Evolutionary conservation across 1,139 yeast genomes (phyloP).

Genomic region (Yamadazyma sp.): DNA sequence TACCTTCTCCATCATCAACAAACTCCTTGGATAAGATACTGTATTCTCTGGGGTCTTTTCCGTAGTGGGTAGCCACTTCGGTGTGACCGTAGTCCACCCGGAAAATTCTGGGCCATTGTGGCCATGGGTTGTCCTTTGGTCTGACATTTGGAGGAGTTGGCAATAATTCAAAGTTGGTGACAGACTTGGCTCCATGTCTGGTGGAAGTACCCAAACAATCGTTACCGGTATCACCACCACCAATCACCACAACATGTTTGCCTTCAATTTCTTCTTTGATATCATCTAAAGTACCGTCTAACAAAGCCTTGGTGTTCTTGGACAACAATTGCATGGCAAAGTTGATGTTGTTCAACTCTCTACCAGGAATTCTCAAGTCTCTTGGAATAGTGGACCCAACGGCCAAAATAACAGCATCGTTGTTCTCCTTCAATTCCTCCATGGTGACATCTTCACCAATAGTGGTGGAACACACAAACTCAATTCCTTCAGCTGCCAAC

Average conservation of each 20-base stretch:
- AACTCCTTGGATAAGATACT: constrained; percentile 94
- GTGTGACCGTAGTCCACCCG: constrained; percentile 97
- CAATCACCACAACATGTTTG: constrained; percentile 92
- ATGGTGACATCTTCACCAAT: constrained; percentile 81
- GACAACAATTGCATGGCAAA: constrained; percentile 93
- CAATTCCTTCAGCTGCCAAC: constrained; percentile 87
- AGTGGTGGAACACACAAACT: constrained; percentile 71
- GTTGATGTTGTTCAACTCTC: constrained; percentile 85
- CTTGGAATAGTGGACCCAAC: constrained; percentile 97
- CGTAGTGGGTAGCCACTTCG: constrained; percentile 92
- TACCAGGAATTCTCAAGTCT: constrained; percentile 91
- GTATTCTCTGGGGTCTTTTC: constrained; percentile 96
- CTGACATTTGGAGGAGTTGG: constrained; percentile 89
- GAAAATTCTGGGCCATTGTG: constrained; percentile 98
- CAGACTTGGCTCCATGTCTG: constrained; percentile 97
- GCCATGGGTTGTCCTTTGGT: constrained; percentile 98
- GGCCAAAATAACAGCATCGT: constrained; percentile 89
- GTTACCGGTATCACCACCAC: constrained; percentile 99
- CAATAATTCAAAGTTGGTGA: constrained; percentile 87
- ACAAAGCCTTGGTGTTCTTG: constrained; percentile 84
- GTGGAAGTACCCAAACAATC: constrained; percentile 98
- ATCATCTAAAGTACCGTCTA: constrained; percentile 77
- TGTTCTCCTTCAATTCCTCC: constrained; percentile 59
- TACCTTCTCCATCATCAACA: constrained; percentile 91
- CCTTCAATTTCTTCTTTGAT: constrained; percentile 73